phyloP scores from a whole-genome alignment of 1,284 basidiomycete species.

The Phylloporus sp. region DNA sequence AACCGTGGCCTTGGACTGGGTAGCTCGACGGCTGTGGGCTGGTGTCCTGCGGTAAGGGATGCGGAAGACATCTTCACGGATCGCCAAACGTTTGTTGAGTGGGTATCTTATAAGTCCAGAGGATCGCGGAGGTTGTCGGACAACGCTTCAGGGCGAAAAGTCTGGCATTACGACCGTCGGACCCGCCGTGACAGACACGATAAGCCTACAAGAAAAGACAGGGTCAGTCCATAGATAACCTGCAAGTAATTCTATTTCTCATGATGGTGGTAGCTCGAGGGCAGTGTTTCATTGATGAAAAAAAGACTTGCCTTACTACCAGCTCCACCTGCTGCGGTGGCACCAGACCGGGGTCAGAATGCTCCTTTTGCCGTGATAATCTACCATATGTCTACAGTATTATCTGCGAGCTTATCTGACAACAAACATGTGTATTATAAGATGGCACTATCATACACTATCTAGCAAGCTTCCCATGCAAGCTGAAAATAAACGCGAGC shows the following conservation, averaged over 20 bases:
- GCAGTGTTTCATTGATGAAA: too few relatives aligned
- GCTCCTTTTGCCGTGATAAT: too few relatives aligned
- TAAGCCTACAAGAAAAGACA: background rate
- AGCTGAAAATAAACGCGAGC: background rate
- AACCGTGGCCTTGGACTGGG: constrained; percentile 13
- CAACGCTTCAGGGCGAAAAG: background rate
- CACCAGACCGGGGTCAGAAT: too few relatives aligned
- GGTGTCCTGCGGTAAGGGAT: constrained; percentile 20
- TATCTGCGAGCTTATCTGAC: too few relatives aligned
- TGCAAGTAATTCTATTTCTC: background rate
- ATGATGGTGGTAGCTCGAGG: background rate
- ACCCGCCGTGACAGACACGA: background rate
- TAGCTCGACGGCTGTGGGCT: constrained; percentile 22
- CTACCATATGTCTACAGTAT: too few relatives aligned
- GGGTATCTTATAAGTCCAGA: background rate
- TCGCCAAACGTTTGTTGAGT: background rate
- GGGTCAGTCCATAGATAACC: too few relatives aligned
- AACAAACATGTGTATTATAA: background rate
- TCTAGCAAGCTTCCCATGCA: background rate
- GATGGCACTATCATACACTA: background rate
- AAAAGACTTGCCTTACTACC: too few relatives aligned
- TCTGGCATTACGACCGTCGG: background rate
- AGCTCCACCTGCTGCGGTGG: too few relatives aligned
- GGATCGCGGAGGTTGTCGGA: background rate
- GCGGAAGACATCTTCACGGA: constrained; percentile 24